phyloP scores from a whole-genome alignment of 2,329 filamentous ascomycete species.

The Sporothrix schenckii region DNA sequence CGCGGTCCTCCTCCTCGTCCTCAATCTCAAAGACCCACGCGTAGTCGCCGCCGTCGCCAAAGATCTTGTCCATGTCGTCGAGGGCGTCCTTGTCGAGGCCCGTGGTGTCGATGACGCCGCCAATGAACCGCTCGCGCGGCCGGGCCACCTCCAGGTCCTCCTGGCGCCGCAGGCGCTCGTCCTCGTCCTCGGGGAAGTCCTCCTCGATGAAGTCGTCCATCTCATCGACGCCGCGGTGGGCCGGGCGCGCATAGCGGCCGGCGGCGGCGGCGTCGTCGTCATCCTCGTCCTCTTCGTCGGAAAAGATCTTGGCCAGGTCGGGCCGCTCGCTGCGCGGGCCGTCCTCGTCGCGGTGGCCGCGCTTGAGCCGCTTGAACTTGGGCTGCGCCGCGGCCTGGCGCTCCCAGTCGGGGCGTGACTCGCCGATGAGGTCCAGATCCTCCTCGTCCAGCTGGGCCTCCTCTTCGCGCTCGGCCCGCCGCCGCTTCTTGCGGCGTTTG shows the following conservation, averaged over 20 bases:
- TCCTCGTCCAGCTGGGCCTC: conserved; percentile 94
- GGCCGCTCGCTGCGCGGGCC: conserved; percentile 66
- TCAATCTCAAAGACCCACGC: conserved; percentile 91
- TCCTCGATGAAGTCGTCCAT: conserved; percentile 97
- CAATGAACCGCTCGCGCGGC: conserved; percentile 70
- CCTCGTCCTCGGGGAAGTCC: conserved; percentile 86
- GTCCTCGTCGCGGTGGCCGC: conserved; percentile 77
- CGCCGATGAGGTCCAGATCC: conserved; percentile 91
- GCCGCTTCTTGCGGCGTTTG: conserved; percentile 74
- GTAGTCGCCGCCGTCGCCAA: conserved; percentile 94
- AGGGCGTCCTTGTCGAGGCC: conserved; percentile 89
- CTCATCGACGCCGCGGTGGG: conserved; percentile 69
- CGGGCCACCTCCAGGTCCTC: conserved; percentile 89
- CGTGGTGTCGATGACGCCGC: conserved; percentile 73
- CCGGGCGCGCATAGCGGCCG: conserved; percentile 53
- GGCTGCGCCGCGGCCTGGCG: conserved; percentile 68
- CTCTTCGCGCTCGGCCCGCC: conserved; percentile 73
- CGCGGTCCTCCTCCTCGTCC: conserved; percentile 78
- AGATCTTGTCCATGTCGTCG: conserved; percentile 95
- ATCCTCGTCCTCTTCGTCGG: conserved; percentile 84
- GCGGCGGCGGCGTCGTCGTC: conserved; percentile 48
- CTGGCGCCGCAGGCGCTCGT: conserved; percentile 71
- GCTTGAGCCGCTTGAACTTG: conserved; percentile 96
- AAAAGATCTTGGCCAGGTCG: conserved; percentile 90
- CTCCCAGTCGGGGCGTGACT: conserved; percentile 72